Base-by-base conservation (phyloP, 306 rosid genomes). In the Myrica gale region DNA sequence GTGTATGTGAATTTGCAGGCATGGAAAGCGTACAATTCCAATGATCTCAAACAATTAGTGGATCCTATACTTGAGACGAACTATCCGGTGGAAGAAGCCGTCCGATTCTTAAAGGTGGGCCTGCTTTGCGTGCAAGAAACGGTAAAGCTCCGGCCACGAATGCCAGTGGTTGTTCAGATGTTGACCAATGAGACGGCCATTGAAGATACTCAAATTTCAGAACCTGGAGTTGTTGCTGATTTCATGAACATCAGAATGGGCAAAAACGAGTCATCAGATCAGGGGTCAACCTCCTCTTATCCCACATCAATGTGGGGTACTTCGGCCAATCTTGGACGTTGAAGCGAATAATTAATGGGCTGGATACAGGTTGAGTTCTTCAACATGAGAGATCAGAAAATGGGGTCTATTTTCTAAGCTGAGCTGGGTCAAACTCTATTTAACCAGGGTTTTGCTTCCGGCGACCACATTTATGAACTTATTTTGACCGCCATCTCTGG, bases 121-220 rank as follows among this genome's bases (percentile, higher is more conserved):
- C 79, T 95, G 17, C 91, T 89, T 8, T 95, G 99, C 9, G 98
- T 90, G 68, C 99, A 95, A 88, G 93, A 90, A 83, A 82, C 79
- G 0, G 80, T 92, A 5, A 85, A 47, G 48, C 89, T 77, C 43
- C 71, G 99, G 74, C 99, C 99, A 19, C 32, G 50, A 50, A 92
- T 95, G 97, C 70, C 92, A 9, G 79, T 46, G 39, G 90, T 79
- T 6, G 79, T 87, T 1, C 85, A 82, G 52, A 87, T 80, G 82
- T 84, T 95, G 85, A 79, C 70, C 1, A 81, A 73, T 12, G 78
- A 72, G 37, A 16, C 15, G 51, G 82, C 83, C 8, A 16, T 90
- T 41, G 47, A 56, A 56, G 88, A 82, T 16, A 71, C 71, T 62
- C 62, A 56, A 47, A 90, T 95, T 85, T 81, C 87, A 13, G 83